These are phyloP conservation scores for Sporobolomyces roseus DNA, from an alignment of 768 basidiomycete genomes.

Conservation along the genomic window DNA sequence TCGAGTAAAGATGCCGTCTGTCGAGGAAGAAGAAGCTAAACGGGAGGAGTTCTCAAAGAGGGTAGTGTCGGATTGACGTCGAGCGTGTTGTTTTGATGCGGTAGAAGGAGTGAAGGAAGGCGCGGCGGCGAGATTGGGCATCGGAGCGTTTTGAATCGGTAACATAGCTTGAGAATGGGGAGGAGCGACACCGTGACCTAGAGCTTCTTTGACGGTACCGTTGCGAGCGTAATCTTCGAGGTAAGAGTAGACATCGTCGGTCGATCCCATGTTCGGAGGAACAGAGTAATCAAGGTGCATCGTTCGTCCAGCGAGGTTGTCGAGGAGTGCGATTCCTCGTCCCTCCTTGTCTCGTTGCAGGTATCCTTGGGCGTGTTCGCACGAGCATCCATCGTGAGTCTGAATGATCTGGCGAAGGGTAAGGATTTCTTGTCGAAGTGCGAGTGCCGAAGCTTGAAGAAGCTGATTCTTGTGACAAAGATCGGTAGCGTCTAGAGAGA, in stretches of 20 bases:
- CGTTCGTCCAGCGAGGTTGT: constrained; percentile 34
- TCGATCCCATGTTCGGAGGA: constrained; percentile 29
- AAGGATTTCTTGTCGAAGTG: constrained; percentile 32
- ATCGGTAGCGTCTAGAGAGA: constrained; percentile 24
- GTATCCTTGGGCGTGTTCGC: constrained; percentile 41
- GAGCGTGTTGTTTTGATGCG: not conserved
- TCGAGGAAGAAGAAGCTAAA: not conserved
- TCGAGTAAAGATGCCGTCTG: constrained; percentile 5
- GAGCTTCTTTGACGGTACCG: constrained; percentile 13
- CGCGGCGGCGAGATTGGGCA: constrained; percentile 2
- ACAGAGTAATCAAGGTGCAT: constrained; percentile 36
- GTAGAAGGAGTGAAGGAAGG: constrained; percentile 12
- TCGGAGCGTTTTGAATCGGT: constrained; percentile 3
- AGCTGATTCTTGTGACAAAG: constrained; percentile 29
- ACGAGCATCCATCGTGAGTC: constrained; percentile 27
- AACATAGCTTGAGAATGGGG: constrained; percentile 4
- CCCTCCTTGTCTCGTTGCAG: constrained; percentile 27
- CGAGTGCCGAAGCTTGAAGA: constrained; percentile 32
- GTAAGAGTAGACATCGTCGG: constrained; percentile 35
- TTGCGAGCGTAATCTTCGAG: constrained; percentile 20
- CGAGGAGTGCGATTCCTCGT: constrained; percentile 36
- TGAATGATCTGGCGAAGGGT: constrained; percentile 31
- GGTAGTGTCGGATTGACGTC: constrained; percentile 7
- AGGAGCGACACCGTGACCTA: constrained; percentile 2
- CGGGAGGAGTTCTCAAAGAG: constrained; percentile 10